phyloP scores from a whole-genome alignment of 805 yeast species.

The Ogataea naganishii region DNA sequence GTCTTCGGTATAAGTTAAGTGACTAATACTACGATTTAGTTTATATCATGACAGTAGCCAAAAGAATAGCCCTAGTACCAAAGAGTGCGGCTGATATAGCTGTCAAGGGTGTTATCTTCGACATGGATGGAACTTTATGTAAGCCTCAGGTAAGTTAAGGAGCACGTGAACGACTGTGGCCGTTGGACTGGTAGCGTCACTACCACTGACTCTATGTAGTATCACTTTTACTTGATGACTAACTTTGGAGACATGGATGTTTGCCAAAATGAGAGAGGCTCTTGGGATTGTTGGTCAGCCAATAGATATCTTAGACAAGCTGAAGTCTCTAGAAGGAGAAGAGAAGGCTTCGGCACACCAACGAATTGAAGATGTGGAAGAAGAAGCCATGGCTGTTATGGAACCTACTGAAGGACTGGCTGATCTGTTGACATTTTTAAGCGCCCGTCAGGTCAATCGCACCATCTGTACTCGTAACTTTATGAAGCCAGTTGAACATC shows the following conservation, averaged over 20 bases:
- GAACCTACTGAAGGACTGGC: conserved; percentile 38
- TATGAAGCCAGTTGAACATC: conserved; percentile 43
- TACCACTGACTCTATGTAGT: neutral
- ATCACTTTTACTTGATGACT: too few species aligned
- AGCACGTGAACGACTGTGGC: too few species aligned
- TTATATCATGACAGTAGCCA: too few species aligned
- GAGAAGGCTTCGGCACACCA: conserved; percentile 34
- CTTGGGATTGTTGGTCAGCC: conserved; percentile 35
- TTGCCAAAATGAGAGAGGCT: conserved; percentile 49
- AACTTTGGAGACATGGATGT: conserved; percentile 22
- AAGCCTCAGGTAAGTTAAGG: conserved; percentile 38
- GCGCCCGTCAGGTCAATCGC: conserved; percentile 27
- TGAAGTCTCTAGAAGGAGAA: conserved; percentile 32
- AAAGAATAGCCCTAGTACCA: too few species aligned
- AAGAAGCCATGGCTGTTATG: conserved; percentile 55
- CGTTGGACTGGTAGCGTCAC: neutral
- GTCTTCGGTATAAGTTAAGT: too few species aligned
- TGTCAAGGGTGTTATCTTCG: conserved; percentile 56
- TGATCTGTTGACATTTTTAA: conserved; percentile 27
- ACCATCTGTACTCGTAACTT: conserved; percentile 60
- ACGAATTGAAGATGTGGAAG: conserved; percentile 44
- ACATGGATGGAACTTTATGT: conserved; percentile 75
- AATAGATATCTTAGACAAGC: conserved; percentile 45
- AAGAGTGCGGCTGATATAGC: too few species aligned
- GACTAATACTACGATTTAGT: too few species aligned